Evolutionary conservation across 2,329 filamentous ascomycete genomes (phyloP).

Genomic region (Scedosporium apiospermum): DNA sequence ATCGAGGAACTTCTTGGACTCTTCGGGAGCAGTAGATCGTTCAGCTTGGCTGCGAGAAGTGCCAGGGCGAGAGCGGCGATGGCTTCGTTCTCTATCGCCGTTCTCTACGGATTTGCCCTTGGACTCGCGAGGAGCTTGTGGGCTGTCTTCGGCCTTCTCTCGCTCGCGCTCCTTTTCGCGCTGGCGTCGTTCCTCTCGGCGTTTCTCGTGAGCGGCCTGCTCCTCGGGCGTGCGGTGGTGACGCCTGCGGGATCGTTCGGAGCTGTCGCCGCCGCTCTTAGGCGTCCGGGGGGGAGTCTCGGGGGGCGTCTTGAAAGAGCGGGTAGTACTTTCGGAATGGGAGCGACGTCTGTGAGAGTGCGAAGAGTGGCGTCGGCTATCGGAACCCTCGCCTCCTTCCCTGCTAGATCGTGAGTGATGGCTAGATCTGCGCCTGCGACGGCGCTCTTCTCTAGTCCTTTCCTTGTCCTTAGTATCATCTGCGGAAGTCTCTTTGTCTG

Average conservation of each 20-base stretch:
- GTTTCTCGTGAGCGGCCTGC: constrained; percentile 38
- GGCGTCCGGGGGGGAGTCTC: constrained; percentile 4
- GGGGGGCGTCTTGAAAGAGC: constrained; percentile 14
- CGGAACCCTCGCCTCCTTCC: constrained; percentile 7
- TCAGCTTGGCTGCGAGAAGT: constrained; percentile 3
- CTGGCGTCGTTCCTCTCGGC: constrained; percentile 34
- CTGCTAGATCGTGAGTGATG: constrained; percentile 4
- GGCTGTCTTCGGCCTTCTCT: background rate
- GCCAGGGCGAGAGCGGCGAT: background rate
- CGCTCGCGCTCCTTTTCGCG: constrained; percentile 5
- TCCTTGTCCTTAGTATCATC: constrained; percentile 24
- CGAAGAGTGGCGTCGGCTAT: constrained; percentile 6
- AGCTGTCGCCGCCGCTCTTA: constrained; percentile 8
- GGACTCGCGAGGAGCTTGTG: background rate
- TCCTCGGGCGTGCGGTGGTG: constrained; percentile 36
- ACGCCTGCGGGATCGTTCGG: constrained; percentile 9
- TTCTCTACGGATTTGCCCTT: background rate
- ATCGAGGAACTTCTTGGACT: constrained; percentile 6
- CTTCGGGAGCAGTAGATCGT: background rate
- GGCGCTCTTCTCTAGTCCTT: constrained; percentile 13
- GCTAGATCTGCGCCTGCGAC: constrained; percentile 4
- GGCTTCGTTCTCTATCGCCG: background rate
- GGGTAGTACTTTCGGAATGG: constrained; percentile 17
- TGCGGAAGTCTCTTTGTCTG: constrained; percentile 28
- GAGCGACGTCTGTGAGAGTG: constrained; percentile 7